Evolutionary conservation across 2,329 filamentous ascomycete species (phyloP).

Genomic region (Scorias spongiosa): DNA sequence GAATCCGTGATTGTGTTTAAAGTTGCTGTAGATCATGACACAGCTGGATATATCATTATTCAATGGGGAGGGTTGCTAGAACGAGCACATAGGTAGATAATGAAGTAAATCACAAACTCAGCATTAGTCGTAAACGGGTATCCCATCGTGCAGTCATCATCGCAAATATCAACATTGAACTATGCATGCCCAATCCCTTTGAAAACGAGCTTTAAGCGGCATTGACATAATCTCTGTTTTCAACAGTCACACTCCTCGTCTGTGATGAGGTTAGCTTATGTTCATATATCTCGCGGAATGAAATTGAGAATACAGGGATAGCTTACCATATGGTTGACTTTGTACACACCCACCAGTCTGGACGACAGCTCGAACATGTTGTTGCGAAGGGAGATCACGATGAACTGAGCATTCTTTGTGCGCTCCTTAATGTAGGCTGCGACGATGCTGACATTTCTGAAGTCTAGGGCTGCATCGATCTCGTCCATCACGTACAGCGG

Average conservation of each 20-base stretch:
- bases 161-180: too few relatives aligned
- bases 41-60: too few relatives aligned
- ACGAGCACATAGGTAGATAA: too few relatives aligned
- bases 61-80: too few relatives aligned
- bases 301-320: conserved; percentile 1
- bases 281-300: not conserved
- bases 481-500: conserved; percentile 99
- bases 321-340: conserved; percentile 86
- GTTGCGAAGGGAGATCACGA: conserved; percentile 93
- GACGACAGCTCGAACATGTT: conserved; percentile 99
- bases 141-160: too few relatives aligned
- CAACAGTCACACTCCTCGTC: conserved; percentile 39
- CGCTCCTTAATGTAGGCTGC: conserved; percentile 98
- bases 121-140: too few relatives aligned
- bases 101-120: too few relatives aligned
- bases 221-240: conserved; percentile 33
- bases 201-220: not conserved
- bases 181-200: too few relatives aligned
- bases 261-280: conserved; percentile 11
- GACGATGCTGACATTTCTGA: conserved; percentile 95
- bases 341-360: conserved; percentile 91
- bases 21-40: too few relatives aligned
- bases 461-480: conserved; percentile 95
- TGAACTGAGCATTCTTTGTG: conserved; percentile 98
- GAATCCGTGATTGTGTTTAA: too few relatives aligned